These are phyloP conservation scores for Solanum virginianum DNA, from an alignment of 257 asterid species.

Conservation along the genomic window DNA sequence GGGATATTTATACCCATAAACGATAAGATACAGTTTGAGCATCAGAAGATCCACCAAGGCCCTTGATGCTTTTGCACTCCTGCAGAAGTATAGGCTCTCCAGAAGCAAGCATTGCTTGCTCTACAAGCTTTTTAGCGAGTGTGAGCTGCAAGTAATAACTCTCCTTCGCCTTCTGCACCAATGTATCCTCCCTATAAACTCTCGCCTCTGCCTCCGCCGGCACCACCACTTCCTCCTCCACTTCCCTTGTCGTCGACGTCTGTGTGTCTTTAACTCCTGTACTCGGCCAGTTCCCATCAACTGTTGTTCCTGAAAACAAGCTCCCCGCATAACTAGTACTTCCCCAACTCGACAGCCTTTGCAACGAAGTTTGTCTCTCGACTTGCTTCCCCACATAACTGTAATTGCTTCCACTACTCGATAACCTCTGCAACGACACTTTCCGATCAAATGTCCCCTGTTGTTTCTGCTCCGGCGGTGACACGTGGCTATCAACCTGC, in stretches of 20 bases:
- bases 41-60: conserved; percentile 40
- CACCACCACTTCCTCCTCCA: conserved; percentile 26
- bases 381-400: conserved; percentile 24
- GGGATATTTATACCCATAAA: conserved; percentile 51
- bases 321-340: conserved; percentile 81
- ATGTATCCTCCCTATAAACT: conserved; percentile 7
- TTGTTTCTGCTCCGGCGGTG: conserved; percentile 1
- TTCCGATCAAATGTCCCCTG: conserved; percentile 2
- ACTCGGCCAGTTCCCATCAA: conserved; percentile 67
- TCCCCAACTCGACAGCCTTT: conserved; percentile 57
- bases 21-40: conserved; percentile 55
- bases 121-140: conserved; percentile 55
- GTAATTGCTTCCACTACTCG: conserved; percentile 22
- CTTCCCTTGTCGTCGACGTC: conserved; percentile 8
- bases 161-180: conserved; percentile 41
- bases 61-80: conserved; percentile 17
- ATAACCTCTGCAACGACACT: conserved; percentile 19
- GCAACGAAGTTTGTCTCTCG: conserved; percentile 47
- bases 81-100: conserved; percentile 43
- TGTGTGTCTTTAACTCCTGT: conserved; percentile 31
- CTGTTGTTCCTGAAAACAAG: conserved; percentile 58
- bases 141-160: conserved; percentile 59
- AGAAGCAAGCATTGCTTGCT: conserved; percentile 45
- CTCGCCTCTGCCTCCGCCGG: not conserved
- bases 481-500: conserved; percentile 4